Conservation (phyloP, 805 yeast genomes). For the Schizosaccharomyces octosporus region DNA sequence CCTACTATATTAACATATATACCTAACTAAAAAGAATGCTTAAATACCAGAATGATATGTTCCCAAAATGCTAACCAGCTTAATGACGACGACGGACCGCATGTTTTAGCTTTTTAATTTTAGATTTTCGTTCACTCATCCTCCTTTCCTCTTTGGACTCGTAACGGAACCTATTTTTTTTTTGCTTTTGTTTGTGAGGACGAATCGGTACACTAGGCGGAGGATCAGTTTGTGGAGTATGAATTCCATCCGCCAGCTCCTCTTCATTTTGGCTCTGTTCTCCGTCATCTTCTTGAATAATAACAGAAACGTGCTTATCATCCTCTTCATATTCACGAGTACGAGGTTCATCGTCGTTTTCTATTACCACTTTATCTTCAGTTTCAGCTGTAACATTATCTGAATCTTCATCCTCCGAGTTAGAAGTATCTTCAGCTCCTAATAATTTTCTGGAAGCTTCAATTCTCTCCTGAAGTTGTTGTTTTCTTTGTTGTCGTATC, state of each 20-base stretch:
- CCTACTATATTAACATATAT: too few relatives aligned
- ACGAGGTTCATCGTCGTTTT: constrained; percentile 10
- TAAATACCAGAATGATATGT: too few relatives aligned
- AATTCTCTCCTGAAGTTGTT: constrained; percentile 38
- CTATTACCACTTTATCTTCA: background rate
- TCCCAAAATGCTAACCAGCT: too few relatives aligned
- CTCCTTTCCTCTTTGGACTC: constrained; percentile 11
- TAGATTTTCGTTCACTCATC: background rate
- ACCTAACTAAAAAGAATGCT: too few relatives aligned
- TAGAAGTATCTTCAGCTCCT: constrained; percentile 6
- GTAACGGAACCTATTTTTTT: constrained; percentile 22
- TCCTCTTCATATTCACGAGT: constrained; percentile 8
- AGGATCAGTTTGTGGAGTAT: constrained; percentile 4
- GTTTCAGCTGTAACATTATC: background rate
- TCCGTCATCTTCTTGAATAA: constrained; percentile 13
- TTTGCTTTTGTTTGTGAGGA: constrained; percentile 16
- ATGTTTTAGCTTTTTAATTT: background rate
- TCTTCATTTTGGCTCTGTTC: constrained; percentile 3
- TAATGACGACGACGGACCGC: too few relatives aligned
- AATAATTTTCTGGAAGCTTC: constrained; percentile 24
- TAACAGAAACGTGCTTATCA: constrained; percentile 9
- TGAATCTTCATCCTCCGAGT: background rate
- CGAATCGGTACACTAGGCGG: constrained; percentile 7
- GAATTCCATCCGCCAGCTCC: constrained; percentile 20
- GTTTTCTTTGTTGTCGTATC: constrained; percentile 44